Percentiles rank a stretch among this genome's conserved stretches.
Evolutionary conservation across 2,329 filamentous ascomycete genomes (phyloP).

Genomic region (Botryotinia globosa): DNA sequence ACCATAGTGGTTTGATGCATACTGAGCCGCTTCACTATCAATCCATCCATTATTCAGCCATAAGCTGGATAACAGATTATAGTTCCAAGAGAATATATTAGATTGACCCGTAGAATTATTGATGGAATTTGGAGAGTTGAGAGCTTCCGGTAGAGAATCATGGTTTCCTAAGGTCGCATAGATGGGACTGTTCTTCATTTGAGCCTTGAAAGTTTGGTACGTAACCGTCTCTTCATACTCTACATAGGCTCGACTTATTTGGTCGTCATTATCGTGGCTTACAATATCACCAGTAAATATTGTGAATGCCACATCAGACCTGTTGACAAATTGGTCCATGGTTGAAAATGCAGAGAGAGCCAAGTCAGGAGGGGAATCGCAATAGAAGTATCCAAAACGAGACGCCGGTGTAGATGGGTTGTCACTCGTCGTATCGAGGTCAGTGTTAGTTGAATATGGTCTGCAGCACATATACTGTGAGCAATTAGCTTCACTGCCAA

Average conservation of each 20-base stretch:
- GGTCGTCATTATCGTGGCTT: conserved; percentile 33
- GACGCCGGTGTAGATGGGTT: conserved; percentile 16
- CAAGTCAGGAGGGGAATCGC: conserved; percentile 20
- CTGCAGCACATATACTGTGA: conserved; percentile 34
- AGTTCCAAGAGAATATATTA: conserved; percentile 22
- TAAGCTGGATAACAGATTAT: conserved; percentile 18
- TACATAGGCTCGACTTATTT: conserved; percentile 34
- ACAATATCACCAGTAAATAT: conserved; percentile 39
- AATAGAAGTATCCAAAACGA: conserved; percentile 20
- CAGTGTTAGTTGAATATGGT: conserved; percentile 17
- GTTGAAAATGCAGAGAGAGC: conserved; percentile 22
- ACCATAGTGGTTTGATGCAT: conserved; percentile 32
- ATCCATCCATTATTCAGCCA: conserved; percentile 33
- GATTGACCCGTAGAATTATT: conserved; percentile 16
- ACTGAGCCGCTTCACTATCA: conserved; percentile 28
- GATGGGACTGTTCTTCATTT: conserved; percentile 31
- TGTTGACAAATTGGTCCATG: conserved; percentile 21
- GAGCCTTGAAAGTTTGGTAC: conserved; percentile 34
- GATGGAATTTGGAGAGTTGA: conserved; percentile 10
- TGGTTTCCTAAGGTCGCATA: conserved; percentile 37
- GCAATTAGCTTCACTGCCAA: conserved; percentile 37
- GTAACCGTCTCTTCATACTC: conserved; percentile 35
- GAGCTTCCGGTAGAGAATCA: conserved; percentile 23
- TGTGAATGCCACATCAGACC: conserved; percentile 29
- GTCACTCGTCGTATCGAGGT: conserved; percentile 9